Evolutionary conservation across 208 protist genomes (phyloP), one percentile per base, ranked within the genome.

Genomic region (Wallacemonas sp.): DNA sequence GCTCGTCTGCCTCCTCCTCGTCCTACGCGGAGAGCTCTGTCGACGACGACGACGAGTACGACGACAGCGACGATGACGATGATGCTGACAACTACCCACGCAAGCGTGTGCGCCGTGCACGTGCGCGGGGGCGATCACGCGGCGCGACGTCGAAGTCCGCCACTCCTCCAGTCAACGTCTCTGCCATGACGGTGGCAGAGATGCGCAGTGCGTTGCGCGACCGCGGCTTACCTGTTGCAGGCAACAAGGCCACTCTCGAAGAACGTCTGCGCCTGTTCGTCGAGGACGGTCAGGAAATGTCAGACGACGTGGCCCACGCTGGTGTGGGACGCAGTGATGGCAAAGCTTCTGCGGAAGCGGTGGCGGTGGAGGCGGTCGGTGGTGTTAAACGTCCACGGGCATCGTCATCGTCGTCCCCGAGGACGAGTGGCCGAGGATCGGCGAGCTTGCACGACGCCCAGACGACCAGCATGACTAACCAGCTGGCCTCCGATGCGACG

Each of bases 171-270:
- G n/a, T 48, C 19, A 60, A 55, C 26, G 6, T 1, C 24, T 57
- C 52, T 52, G 81, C 66, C 23, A 79, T 76, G 70, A 81, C 77
- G 19, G 76, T 78, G 24, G 65, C 55, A 2, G 46, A 74, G 43
- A 47, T 82, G 47, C 68, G 66, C 19, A 65, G 73, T 54, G 26
- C 76, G 5, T 61, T 90, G 48, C 75, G 75, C 9, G 52, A 65
- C 14, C 56, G 54, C 36, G 78, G 72, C 3, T 68, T 88, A 2
- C 74, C 83, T n/a, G 71, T 63, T 16, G 63, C 71, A 17, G 87
- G 87, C 8, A 71, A 76, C 55, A 93, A 93, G 61, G 65, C 63
- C 0, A 41, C 48, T 21, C 79, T 93, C 12, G 34, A 88, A 26
- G 66, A 71, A 14, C 83, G 87, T n/a, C 65, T 82, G 9, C 26